Conservation (phyloP, 306 rosid genomes). For the Arachis stenosperma region DNA sequence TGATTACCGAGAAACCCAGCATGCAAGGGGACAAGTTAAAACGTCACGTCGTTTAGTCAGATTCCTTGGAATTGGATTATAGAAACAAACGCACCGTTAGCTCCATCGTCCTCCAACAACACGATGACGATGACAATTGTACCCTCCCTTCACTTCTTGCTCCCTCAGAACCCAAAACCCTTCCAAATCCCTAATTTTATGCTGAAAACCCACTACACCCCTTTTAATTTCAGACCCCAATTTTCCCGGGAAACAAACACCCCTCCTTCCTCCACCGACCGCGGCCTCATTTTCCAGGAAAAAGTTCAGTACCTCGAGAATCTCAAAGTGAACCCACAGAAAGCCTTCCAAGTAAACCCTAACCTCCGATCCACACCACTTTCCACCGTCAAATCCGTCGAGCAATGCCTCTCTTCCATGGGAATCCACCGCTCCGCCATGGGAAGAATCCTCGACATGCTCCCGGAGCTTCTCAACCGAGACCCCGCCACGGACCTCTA, state of each 20-base stretch:
- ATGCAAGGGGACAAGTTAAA: not conserved
- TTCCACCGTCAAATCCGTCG: constrained; percentile 60
- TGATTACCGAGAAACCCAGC: too few relatives aligned
- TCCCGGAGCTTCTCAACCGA: constrained; percentile 69
- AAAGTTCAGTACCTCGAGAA: constrained; percentile 68
- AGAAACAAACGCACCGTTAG: not conserved
- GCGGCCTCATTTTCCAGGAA: constrained; percentile 72
- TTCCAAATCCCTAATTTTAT: constrained; percentile 41
- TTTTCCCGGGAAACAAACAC: constrained; percentile 41
- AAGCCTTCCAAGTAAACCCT: constrained; percentile 72
- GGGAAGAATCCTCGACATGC: constrained; percentile 84
- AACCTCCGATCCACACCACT: constrained; percentile 59
- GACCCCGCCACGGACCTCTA: constrained; percentile 68
- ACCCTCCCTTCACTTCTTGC: constrained; percentile 7
- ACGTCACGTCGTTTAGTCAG: not conserved
- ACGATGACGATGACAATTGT: constrained; percentile 37
- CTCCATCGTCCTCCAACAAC: not conserved
- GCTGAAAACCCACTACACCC: not conserved
- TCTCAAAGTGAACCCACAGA: constrained; percentile 59
- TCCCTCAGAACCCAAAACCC: constrained; percentile 39
- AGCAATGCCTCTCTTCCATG: constrained; percentile 47
- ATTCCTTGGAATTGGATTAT: not conserved
- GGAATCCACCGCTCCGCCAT: not conserved
- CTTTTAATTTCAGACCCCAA: constrained; percentile 18
- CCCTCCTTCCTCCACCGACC: constrained; percentile 35